Evolutionary conservation across 768 basidiomycete species (phyloP), one percentile per base, ranked within the genome.

Genomic region (Pleurotus eryngii): DNA sequence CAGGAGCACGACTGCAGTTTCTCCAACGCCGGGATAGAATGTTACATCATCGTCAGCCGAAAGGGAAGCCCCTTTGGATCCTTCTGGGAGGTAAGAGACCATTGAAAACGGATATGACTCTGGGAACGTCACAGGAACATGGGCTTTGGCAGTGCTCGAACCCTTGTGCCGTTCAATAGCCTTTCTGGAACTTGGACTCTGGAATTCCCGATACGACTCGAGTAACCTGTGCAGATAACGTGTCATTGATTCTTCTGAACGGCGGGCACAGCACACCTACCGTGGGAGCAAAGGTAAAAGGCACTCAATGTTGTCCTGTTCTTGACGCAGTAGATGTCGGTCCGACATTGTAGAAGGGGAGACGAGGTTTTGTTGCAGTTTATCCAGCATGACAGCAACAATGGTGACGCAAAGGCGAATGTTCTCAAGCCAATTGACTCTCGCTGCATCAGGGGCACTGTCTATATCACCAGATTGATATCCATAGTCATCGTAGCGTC

Each of bases 101-200:
- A 98, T 78, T 5, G 92, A 87, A 70, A 97, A 95, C 0, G 96
- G 96, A 68, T 98, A 95, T 0, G 95, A 89, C 61, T 94, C 90
- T 0, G 96, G 96, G 73, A 98, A 98, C 1, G 90, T 89, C 45
- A 91, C 85, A 0, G 94, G 95, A 2, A 81, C 68, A 1, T 76
- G 67, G 18, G 85, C 72, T 48, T 85, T 82, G 24, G 77, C 72
- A 2, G 87, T 85, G 2, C 82, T 78, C 1, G 78, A 76, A 0
- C 87, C 80, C 47, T 81, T 82, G 24, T 80, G 82, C 43, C 82
- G 84, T 64, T 89, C 87, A 46, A 98, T 81, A 1, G 86, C 84
- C 54, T 81, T 82, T 40, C 78, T 80, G 17, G 88, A 89, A 0
- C 77, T 81, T 0, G 85, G 76, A 61, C 73, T 85, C 62, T 89